These are phyloP conservation scores for Phaseolus coccineus DNA, from an alignment of 331 rosid species.

Conservation along the genomic window DNA sequence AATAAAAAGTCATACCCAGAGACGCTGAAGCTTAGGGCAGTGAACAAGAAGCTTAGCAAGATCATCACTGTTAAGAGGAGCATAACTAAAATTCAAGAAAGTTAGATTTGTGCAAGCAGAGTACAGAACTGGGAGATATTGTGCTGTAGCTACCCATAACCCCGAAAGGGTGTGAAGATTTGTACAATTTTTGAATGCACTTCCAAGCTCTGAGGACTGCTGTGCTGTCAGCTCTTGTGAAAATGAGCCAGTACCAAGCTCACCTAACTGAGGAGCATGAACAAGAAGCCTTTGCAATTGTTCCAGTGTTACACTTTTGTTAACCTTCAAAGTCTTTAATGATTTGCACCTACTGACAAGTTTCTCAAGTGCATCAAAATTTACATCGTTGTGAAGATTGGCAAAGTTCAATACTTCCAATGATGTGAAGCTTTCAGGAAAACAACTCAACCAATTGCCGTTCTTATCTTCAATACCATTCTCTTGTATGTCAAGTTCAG, in stretches of 20 bases:
- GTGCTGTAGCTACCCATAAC: conserved; percentile 64
- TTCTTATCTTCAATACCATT: conserved; percentile 68
- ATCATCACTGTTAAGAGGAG: conserved; percentile 63
- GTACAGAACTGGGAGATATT: conserved; percentile 70
- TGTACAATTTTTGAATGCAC: conserved; percentile 65
- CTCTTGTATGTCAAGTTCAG: conserved; percentile 83
- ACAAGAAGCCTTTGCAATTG: conserved; percentile 67
- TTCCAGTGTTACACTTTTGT: conserved; percentile 64
- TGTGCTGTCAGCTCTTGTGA: conserved; percentile 61
- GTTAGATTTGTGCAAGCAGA: conserved; percentile 69
- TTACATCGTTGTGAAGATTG: conserved; percentile 63
- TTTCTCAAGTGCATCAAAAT: conserved; percentile 77
- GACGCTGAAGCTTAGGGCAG: conserved; percentile 71
- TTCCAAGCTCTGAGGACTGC: conserved; percentile 63
- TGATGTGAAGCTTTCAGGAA: conserved; percentile 79
- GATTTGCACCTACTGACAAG: conserved; percentile 78
- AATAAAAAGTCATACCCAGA: conserved; percentile 64
- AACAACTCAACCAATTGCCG: conserved; percentile 84
- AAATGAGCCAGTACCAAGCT: conserved; percentile 79
- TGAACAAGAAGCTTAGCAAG: conserved; percentile 71
- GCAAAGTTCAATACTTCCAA: conserved; percentile 81
- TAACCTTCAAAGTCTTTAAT: conserved; percentile 76
- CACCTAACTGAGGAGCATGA: conserved; percentile 64
- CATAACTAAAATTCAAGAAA: conserved; percentile 81
- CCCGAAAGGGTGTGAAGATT: conserved; percentile 78